Percentiles rank a stretch among this genome's conserved stretches.
phyloP scores from a whole-genome alignment of 164 flowering plant species.

The Stephania japonica region DNA sequence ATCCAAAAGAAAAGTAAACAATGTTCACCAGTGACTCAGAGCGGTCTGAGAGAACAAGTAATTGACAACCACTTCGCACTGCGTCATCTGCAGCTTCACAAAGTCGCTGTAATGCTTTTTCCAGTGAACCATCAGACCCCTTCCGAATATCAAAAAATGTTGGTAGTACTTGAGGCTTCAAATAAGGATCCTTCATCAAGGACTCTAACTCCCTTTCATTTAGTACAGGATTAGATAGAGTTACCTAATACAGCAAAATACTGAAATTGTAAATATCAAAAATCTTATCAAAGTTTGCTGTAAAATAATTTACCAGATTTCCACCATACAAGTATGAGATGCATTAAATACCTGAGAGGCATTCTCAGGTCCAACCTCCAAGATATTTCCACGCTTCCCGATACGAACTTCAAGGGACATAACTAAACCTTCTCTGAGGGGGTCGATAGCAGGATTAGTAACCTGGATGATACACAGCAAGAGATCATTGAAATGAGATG shows the following conservation, averaged over 20 bases:
- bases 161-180: slow-evolving; percentile 69
- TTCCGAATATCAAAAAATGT: slow-evolving; percentile 89
- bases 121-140: slow-evolving; percentile 90
- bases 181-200: slow-evolving; percentile 59
- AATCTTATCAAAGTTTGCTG: background rate
- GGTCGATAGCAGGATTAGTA: slow-evolving; percentile 99
- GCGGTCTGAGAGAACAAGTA: slow-evolving; percentile 94
- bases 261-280: background rate
- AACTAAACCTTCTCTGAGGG: slow-evolving; percentile 96
- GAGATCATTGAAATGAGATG: background rate
- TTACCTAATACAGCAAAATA: slow-evolving; percentile 41
- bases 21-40: slow-evolving; percentile 69
- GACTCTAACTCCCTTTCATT: slow-evolving; percentile 94
- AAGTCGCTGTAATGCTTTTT: slow-evolving; percentile 53
- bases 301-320: background rate
- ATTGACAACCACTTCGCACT: slow-evolving; percentile 91
- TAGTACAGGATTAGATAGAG: slow-evolving; percentile 80
- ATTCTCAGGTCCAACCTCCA: slow-evolving; percentile 96
- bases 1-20: background rate
- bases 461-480: slow-evolving; percentile 40
- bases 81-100: slow-evolving; percentile 99
- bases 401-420: slow-evolving; percentile 98
- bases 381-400: slow-evolving; percentile 89
- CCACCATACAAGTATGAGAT: slow-evolving; percentile 7
- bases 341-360: slow-evolving; percentile 76